Evolutionary conservation across 2,329 filamentous ascomycete genomes (phyloP).

Genomic region (Ophiostoma sp.): DNA sequence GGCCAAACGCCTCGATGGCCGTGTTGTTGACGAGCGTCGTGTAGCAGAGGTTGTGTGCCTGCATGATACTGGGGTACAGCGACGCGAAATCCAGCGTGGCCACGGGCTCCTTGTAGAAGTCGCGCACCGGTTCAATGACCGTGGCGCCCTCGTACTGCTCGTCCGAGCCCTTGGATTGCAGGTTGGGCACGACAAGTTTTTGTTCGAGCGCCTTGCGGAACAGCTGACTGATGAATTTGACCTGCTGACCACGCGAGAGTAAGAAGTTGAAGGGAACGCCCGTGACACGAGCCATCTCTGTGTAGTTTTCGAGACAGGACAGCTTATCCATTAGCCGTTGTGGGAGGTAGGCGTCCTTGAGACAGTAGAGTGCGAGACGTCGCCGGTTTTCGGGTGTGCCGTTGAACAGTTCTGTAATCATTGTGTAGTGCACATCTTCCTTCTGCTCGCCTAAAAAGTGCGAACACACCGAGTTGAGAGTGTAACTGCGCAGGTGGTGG

Average conservation of each 20-base stretch:
- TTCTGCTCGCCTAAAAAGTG: constrained; percentile 97
- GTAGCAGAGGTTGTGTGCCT: constrained; percentile 97
- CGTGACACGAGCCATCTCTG: constrained; percentile 99
- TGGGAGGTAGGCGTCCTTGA: constrained; percentile 96
- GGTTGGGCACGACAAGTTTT: constrained; percentile 89
- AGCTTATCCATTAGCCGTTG: constrained; percentile 95
- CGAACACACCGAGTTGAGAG: constrained; percentile 91
- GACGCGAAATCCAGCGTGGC: constrained; percentile 98
- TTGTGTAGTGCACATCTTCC: constrained; percentile 97
- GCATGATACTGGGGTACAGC: constrained; percentile 97
- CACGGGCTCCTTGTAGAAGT: constrained; percentile 92
- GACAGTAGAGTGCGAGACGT: constrained; percentile 88
- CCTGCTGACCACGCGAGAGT: constrained; percentile 87
- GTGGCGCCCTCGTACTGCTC: constrained; percentile 98
- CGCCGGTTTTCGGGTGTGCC: constrained; percentile 90
- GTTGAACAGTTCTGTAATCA: constrained; percentile 98
- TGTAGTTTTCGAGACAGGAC: constrained; percentile 98
- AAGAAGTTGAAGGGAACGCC: constrained; percentile 97
- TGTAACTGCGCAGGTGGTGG: constrained; percentile 93
- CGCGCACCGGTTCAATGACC: constrained; percentile 91
- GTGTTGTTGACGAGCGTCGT: constrained; percentile 84
- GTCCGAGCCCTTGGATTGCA: constrained; percentile 67
- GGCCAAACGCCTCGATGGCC: constrained; percentile 70
- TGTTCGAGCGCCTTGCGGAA: constrained; percentile 94
- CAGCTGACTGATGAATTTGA: constrained; percentile 96